phyloP scores from a whole-genome alignment of 2,329 filamentous ascomycete genomes.

The Sphaerostilbella broomeana region DNA sequence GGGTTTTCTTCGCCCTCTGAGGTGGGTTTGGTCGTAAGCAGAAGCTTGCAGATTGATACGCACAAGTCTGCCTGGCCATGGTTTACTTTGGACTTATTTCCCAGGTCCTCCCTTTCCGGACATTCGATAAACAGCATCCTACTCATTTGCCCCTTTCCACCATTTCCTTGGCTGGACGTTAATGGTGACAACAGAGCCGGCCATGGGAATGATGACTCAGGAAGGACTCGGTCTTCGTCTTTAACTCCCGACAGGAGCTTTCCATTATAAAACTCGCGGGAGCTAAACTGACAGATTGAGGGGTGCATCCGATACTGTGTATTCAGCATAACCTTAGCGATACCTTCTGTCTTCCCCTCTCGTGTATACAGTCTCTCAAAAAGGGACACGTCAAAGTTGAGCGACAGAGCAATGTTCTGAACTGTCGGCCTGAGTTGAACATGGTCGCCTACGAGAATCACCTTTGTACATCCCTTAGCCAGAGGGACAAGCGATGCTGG shows the following conservation, averaged over 20 bases:
- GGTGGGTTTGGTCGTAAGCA: slow-evolving; percentile 12
- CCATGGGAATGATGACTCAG: slow-evolving; percentile 14
- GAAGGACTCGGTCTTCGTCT: slow-evolving; percentile 17
- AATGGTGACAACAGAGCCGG: slow-evolving; percentile 18
- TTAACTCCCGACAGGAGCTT: slow-evolving; percentile 29
- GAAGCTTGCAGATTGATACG: slow-evolving; percentile 25
- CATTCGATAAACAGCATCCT: slow-evolving; percentile 32
- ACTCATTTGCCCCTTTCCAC: not conserved
- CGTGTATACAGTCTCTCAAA: slow-evolving; percentile 35
- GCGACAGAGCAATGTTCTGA: slow-evolving; percentile 26
- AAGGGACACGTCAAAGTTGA: slow-evolving; percentile 35
- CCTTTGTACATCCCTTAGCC: slow-evolving; percentile 35
- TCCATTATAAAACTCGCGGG: slow-evolving; percentile 33
- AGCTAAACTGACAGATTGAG: slow-evolving; percentile 33
- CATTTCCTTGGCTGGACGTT: not conserved
- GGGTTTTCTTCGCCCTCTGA: not conserved
- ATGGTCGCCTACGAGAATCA: slow-evolving; percentile 40
- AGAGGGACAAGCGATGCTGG: slow-evolving; percentile 34
- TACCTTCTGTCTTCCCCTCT: not conserved
- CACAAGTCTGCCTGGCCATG: slow-evolving; percentile 32
- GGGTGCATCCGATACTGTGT: slow-evolving; percentile 40
- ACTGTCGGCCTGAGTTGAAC: slow-evolving; percentile 40
- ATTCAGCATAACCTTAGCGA: slow-evolving; percentile 35
- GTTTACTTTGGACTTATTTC: slow-evolving; percentile 34
- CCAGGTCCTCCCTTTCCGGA: slow-evolving; percentile 28